Evolutionary conservation across 2,329 filamentous ascomycete species (phyloP), one percentile per base, ranked within the genome.

Genomic region (Colletotrichum karsti): DNA sequence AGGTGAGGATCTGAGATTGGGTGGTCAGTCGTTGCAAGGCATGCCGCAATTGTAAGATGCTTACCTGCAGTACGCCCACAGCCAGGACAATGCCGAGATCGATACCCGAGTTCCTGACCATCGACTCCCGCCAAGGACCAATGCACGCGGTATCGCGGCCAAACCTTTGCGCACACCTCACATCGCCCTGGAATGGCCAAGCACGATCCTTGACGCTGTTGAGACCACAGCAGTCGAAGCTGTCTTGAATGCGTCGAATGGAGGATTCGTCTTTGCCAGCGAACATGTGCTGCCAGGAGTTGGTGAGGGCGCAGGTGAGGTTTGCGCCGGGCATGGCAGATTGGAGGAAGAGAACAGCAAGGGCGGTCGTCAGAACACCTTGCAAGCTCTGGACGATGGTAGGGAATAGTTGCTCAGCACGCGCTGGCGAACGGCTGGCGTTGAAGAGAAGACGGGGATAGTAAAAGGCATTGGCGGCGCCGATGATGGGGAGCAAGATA

Each of bases 141-240:
- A 84, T 74, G 63, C 91, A 93, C 0, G 84, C 76, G 13, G 63
- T 73, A 0, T 74, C 76, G 30, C 88, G 80, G 0, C 81, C 80
- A 70, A 83, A 89, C 5, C 82, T 77, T 50, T 80, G 75, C 5
- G 78, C 71, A 73, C 90, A 91, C 12, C 20, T 63, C 44, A 44
- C 73, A 69, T 48, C 77, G 55, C 56, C 73, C 71, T 57, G 77
- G 66, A 92, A 92, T 0, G 91, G 92, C 81, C 85, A 93, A 0
- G 87, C 85, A 71, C 86, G 87, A 73, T 94, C 90, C 30, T 75
- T 77, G 28, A 88, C 74, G 5, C 81, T 84, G 62, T 83, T 83
- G 35, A 92, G 81, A 0, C 92, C 92, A 71, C 92, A 94, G 79
- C 92, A 94, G 7, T 85, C 75, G 33, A 92, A 85, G 0, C 84